Base-by-base conservation (phyloP, 768 basidiomycete genomes). In the Phlebiopsis flavidoalba region DNA sequence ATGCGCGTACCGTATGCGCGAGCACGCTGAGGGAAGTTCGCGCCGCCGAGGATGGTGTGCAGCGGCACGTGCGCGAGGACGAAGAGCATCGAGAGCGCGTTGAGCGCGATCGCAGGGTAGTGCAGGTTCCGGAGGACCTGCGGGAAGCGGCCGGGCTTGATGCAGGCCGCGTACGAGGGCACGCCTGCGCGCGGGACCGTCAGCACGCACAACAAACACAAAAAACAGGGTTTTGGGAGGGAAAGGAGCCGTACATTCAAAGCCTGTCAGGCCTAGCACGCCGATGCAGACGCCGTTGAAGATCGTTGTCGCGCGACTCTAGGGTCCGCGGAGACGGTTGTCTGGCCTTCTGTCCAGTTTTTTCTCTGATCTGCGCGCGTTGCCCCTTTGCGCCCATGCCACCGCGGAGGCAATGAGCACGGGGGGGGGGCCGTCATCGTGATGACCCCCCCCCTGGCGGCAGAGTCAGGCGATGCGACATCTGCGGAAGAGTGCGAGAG, bases 201-300 rank as follows among this genome's bases (percentile, higher is more conserved):
- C 37, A 43, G 19, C 6, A 4, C n/a, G n/a, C n/a, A n/a, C n/a
- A n/a, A n/a, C n/a, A n/a, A n/a, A n/a, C n/a, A n/a, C n/a, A n/a
- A n/a, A n/a, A n/a, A n/a, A n/a, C n/a, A n/a, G n/a, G n/a, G n/a
- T n/a, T n/a, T n/a, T n/a, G n/a, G n/a, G 31, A 43, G 12, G 51
- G 12, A 43, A 43, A 17, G 49, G 69, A 74, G 5, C 15, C 62
- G 43, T 59, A 86, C 86, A 87, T 78, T 86, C 85, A 66, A 85
- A 84, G 8, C 86, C 89, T 1, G 89, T 89, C 21, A 55, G 40
- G 0, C 87, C 88, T 1, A 92, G 74, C 76, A 90, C 85, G 0
- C 86, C 83, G 3, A 92, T 74, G 64, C 88, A 90, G 26, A 87
- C 75, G 0, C 89, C 89, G 61, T 84, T 75, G 69, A 83, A 91